Evolutionary conservation across 1,139 yeast species (phyloP), one percentile per base, ranked within the genome.

Genomic region (Tardiomyces digboiensis): DNA sequence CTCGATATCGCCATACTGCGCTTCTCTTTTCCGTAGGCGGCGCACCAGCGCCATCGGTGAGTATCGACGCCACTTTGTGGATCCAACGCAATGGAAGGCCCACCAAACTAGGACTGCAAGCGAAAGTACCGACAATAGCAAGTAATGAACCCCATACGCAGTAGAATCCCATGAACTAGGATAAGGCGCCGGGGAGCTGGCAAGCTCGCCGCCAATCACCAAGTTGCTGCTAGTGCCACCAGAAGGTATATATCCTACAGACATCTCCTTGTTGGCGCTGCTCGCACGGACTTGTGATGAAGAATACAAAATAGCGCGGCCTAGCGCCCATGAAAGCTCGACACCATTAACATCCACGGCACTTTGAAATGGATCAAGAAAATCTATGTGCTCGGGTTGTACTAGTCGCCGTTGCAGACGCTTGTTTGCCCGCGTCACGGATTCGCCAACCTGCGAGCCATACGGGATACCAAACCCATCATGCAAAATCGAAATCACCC

Each of bases 301-400:
- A 0, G 72, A 68, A 56, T 85, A 85, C 21, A 86, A 60, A 3
- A 85, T 61, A 2, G 93, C 94, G 43, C 89, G 69, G 2, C 95
- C 95, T 40, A 85, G 64, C 0, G 95, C 84, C 95, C 95, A 86
- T 1, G 91, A 76, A 49, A 83, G 81, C 36, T 80, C 78, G 1
- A 76, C 68, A 0, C 85, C 87, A 38, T 77, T 77, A 41, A 84
- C 66, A 44, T 72, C 69, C 49, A 82, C 84, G 18, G 80, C 78
- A 19, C 83, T 68, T 47, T 75, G 77, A 46, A 85, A 71, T 0
- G 83, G 70, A 44, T 75, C 68, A 21, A 59, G 49, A 46, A 59
- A 65, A 6, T 52, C 52, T 41, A 36, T 54, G 57, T 14, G 44
- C 48, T 2, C 46, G 41, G 2, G 29, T 22, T 12, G 45, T 46